Conservation (phyloP, 2,329 filamentous ascomycete genomes). For the Daldinia eschscholtzii region DNA sequence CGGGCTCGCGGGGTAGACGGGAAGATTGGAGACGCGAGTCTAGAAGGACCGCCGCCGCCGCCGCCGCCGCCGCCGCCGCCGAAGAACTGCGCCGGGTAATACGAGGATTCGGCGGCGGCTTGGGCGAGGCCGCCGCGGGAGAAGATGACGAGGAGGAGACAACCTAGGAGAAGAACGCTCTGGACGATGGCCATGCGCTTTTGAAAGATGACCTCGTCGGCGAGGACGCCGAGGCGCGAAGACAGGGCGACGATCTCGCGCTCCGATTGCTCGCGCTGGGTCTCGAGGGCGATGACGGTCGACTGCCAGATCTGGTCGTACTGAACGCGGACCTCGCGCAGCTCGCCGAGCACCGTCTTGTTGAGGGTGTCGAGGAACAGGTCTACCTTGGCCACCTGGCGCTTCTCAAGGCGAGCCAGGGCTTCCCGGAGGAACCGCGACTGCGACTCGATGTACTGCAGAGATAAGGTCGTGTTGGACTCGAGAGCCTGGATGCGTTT, state of each 20-base stretch:
- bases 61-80: constrained; percentile 30
- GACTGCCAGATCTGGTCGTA: constrained; percentile 98
- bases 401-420: constrained; percentile 86
- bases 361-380: constrained; percentile 89
- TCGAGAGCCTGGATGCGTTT: constrained; percentile 93
- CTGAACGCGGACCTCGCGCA: constrained; percentile 81
- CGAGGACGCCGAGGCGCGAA: constrained; percentile 83
- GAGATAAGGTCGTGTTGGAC: constrained; percentile 88
- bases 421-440: constrained; percentile 90
- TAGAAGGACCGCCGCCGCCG: constrained; percentile 28
- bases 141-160: constrained; percentile 89
- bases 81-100: constrained; percentile 51
- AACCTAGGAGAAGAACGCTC: constrained; percentile 86
- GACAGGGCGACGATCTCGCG: constrained; percentile 86
- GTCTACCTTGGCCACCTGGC: constrained; percentile 85
- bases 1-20: constrained; percentile 47
- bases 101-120: constrained; percentile 48
- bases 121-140: constrained; percentile 61
- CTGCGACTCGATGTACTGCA: constrained; percentile 97
- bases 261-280: constrained; percentile 86
- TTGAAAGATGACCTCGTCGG: constrained; percentile 89
- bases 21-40: constrained; percentile 47
- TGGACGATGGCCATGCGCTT: constrained; percentile 96
- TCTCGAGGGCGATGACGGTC: constrained; percentile 90
- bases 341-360: constrained; percentile 83